Base-by-base conservation (phyloP, 768 basidiomycete genomes). In the Pleurotus citrinopileatus region DNA sequence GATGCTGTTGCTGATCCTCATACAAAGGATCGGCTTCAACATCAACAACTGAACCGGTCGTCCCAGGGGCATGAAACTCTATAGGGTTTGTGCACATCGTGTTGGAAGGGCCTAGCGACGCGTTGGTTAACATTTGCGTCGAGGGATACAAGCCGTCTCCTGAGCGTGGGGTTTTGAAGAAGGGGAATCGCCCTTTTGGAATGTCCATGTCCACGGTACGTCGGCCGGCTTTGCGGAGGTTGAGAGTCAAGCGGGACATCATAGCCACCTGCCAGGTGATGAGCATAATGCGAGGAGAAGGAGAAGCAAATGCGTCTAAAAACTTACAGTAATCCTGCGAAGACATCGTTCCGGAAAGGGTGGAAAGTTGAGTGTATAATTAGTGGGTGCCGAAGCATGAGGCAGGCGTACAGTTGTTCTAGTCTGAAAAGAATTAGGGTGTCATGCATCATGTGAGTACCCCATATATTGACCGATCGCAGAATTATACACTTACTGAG, bases 211-310 rank as follows among this genome's bases (percentile, higher is more conserved):
- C 38, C 13, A 40, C 38, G 19, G 38, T 40, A 7, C 38, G 48
- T 37, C 38, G 22, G n/a, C 52, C 68, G 7, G 67, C 68, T 63
- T 77, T 80, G 64, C 70, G 79, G 8, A 86, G 71, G 62, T 79
- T 81, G 19, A 86, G 73, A 2, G 84, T 86, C 46, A 87, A 85
- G 6, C 85, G 76, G 2, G 83, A 85, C 76, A 86, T 84, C 81
- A 86, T 87, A 0, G 82, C 73, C 6, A 86, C 81, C 67, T 78
- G 61, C 22, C 62, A n/a, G 56, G n/a, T 9, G 22, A 38, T 32
- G 20, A 27, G 3, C 19, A 12, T 42, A 19, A 47, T 47, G 38
- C 13, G 20, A 25, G 25, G 7, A 28, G 4, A 42, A 17, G 47
- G 15, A 15, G 19, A 8, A 36, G 48, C 20, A 22, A 12, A 32